Conservation (phyloP, 306 rosid genomes). For the Lablab purpureus region DNA sequence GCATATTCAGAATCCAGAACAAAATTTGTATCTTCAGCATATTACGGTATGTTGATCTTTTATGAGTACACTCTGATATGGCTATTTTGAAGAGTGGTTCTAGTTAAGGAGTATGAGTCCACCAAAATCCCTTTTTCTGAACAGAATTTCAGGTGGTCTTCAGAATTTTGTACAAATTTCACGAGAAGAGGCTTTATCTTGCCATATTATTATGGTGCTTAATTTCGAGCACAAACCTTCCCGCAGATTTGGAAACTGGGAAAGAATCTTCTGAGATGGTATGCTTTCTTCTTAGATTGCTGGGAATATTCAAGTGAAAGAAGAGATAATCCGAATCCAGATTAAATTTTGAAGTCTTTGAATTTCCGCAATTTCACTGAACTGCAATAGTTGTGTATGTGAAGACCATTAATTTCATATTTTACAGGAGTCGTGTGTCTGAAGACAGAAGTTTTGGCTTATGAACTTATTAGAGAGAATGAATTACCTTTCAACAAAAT, state of each 20-base stretch:
- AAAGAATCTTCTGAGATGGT: constrained; percentile 30
- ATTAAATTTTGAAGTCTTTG: background rate
- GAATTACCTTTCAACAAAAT: background rate
- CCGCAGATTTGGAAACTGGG: constrained; percentile 17
- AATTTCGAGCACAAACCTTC: constrained; percentile 3
- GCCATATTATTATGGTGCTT: background rate
- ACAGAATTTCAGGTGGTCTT: background rate
- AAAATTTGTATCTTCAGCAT: constrained; percentile 1
- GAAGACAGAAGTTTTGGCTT: background rate
- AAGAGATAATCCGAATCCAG: constrained; percentile 18
- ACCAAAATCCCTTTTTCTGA: background rate
- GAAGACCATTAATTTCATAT: background rate
- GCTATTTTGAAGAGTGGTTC: constrained; percentile 3
- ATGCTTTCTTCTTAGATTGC: constrained; percentile 28
- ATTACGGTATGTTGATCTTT: background rate
- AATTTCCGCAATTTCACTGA: constrained; percentile 29
- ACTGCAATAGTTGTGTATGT: background rate
- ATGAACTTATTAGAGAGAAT: background rate
- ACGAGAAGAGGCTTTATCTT: constrained; percentile 5
- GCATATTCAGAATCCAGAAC: constrained; percentile 31
- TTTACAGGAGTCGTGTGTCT: background rate
- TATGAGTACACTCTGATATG: constrained; percentile 4
- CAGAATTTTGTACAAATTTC: background rate
- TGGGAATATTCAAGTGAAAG: constrained; percentile 28
- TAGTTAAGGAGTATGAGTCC: constrained; percentile 15